A percentile compares a stretch with the other conserved stretches of the same genome.
phyloP scores from a whole-genome alignment of 208 protist species.

The Crithidia bombi region DNA sequence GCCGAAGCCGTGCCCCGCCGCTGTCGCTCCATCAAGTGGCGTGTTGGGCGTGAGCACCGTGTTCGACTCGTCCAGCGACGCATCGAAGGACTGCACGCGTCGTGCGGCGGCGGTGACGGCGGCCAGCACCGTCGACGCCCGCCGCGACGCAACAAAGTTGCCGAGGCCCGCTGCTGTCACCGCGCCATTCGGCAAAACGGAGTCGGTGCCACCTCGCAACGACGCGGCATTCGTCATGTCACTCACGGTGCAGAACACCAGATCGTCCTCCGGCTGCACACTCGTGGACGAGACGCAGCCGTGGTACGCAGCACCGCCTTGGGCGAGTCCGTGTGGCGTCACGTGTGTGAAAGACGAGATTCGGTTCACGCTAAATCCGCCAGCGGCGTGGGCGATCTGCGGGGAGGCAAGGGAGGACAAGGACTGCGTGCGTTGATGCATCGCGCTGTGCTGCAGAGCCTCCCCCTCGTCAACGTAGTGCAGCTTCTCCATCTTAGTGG shows the following conservation, averaged over 20 bases:
- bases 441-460: neutral
- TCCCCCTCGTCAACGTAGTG: neutral
- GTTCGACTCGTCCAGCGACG: constrained; percentile 29
- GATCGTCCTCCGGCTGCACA: constrained; percentile 26
- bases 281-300: constrained; percentile 9
- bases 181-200: neutral
- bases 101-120: neutral
- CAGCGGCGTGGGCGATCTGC: neutral
- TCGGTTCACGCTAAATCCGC: neutral
- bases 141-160: neutral
- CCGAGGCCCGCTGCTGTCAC: neutral
- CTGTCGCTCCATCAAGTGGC: constrained; percentile 9
- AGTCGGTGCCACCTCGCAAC: constrained; percentile 13
- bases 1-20: too few species aligned
- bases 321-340: neutral
- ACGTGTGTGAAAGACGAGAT: neutral
- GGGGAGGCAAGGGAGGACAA: neutral
- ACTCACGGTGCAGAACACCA: constrained; percentile 33
- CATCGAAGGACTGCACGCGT: constrained; percentile 17
- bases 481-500: neutral
- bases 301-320: neutral
- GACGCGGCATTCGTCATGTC: constrained; percentile 31
- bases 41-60: constrained; percentile 13
- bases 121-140: neutral
- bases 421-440: constrained; percentile 4